These are phyloP conservation scores for Aspergillus sp. DNA, from an alignment of 2,329 filamentous ascomycete species.

Conservation along the genomic window DNA sequence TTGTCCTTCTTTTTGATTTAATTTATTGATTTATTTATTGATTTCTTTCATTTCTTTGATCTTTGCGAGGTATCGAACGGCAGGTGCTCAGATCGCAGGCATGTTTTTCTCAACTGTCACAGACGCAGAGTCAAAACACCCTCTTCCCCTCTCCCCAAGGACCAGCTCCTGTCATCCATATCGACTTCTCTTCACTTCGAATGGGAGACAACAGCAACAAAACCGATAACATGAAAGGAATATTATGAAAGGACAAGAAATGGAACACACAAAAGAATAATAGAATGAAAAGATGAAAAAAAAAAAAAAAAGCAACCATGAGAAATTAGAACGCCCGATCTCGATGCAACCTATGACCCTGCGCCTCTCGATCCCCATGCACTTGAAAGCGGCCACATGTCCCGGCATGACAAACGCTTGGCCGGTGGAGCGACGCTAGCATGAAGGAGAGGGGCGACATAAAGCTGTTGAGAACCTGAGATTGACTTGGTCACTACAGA, in stretches of 20 bases:
- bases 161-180: too few relatives aligned
- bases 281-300: not conserved
- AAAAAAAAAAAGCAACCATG: not conserved
- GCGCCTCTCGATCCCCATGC: constrained; percentile 20
- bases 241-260: too few relatives aligned
- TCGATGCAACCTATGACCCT: constrained; percentile 13
- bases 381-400: constrained; percentile 27
- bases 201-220: not conserved
- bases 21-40: not conserved
- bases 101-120: too few relatives aligned
- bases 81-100: not conserved
- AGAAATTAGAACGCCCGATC: constrained; percentile 16
- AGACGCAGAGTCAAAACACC: too few relatives aligned
- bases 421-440: constrained; percentile 10
- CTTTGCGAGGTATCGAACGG: not conserved
- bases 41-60: not conserved
- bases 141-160: too few relatives aligned
- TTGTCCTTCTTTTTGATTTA: not conserved
- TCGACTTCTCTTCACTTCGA: not conserved
- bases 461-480: constrained; percentile 3
- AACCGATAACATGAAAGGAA: too few relatives aligned
- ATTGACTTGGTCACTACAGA: not conserved
- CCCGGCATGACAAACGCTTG: constrained; percentile 16
- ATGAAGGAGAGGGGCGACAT: not conserved
- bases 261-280: not conserved